A percentile compares a stretch with the other conserved stretches of the same genome.
phyloP scores from a whole-genome alignment of 2,329 filamentous ascomycete species.

The Diplodia sapinea region DNA sequence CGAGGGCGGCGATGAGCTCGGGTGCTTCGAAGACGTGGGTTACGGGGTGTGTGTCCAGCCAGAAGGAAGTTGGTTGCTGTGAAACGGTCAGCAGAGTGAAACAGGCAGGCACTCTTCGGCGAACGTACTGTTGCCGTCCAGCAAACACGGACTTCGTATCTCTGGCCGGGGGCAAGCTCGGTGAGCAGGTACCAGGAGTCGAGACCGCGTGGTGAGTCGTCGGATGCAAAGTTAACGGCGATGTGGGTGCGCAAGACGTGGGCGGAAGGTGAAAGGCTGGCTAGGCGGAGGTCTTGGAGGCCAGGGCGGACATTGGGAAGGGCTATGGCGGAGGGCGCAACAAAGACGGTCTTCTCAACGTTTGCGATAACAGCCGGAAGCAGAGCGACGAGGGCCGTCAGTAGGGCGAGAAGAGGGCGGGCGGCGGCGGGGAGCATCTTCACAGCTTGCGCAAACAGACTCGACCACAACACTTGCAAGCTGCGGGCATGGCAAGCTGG shows the following conservation, averaged over 20 bases:
- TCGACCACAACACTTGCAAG: slow-evolving; percentile 28
- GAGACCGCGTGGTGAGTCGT: slow-evolving; percentile 59
- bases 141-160: slow-evolving; percentile 91
- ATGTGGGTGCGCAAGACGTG: slow-evolving; percentile 67
- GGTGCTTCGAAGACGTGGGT: slow-evolving; percentile 66
- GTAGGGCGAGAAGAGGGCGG: slow-evolving; percentile 6
- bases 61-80: slow-evolving; percentile 86
- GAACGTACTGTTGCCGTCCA: slow-evolving; percentile 86
- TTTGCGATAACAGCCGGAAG: slow-evolving; percentile 63
- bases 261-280: slow-evolving; percentile 64
- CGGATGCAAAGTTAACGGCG: slow-evolving; percentile 69
- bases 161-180: slow-evolving; percentile 69
- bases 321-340: slow-evolving; percentile 66
- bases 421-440: slow-evolving; percentile 25
- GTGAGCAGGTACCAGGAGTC: slow-evolving; percentile 82
- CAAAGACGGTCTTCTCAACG: slow-evolving; percentile 89
- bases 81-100: slow-evolving; percentile 21
- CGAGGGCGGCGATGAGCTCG: slow-evolving; percentile 69
- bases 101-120: background rate
- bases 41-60: slow-evolving; percentile 68
- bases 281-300: slow-evolving; percentile 67
- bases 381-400: slow-evolving; percentile 4
- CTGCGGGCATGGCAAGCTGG: slow-evolving; percentile 27
- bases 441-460: slow-evolving; percentile 28
- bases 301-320: slow-evolving; percentile 63